Evolutionary conservation across 371 early-diverging fungal genomes (phyloP), one percentile per base, ranked within the genome.

Genomic region (Saksenaea oblongispora): DNA sequence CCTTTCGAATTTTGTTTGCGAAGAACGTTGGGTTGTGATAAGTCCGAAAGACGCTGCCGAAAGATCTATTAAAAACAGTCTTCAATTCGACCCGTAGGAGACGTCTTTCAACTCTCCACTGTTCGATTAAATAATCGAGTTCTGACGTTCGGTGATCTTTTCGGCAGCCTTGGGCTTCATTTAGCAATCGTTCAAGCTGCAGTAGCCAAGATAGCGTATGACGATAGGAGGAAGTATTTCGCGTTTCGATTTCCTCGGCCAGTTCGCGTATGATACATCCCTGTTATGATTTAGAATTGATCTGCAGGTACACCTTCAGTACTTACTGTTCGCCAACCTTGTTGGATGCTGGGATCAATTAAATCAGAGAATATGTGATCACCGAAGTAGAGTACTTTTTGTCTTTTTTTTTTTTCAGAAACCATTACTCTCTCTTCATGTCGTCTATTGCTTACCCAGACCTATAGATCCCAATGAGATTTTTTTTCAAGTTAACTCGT

Each of bases 341-440:
- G 80, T 61, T 89, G 86, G 15, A 84, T 69, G 0, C 85, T 80
- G 4, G 90, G 87, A 56, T 87, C 88, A 31, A 83, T 78, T 13
- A 89, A 68, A 62, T 89, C 90, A 17, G 87, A 87, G 66, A 83
- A 89, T 3, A 88, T 70, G 64, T 88, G 87, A 64, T 89, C 89
- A 44, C 89, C 89, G 69, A 89, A 79, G 65, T 89, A 89, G 31
- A 89, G 67, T 7, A 88, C 87, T 60, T 73, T 84, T 64, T 84
- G 83, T 15, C 88, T 78, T 39, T 35, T 14, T 28, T 42, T 36
- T 22, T 5, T 8, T 22, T 3, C 24, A 44, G n/a, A n/a, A 41
- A 14, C 22, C 17, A 58, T 2, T 17, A 60, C 17, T 14, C 9
- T 47, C 3, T 22, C 4, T 47, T 22, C 24, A 37, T 28, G n/a